Base-by-base conservation (phyloP, 164 flowering plant genomes). In the Vitis amurensis region DNA sequence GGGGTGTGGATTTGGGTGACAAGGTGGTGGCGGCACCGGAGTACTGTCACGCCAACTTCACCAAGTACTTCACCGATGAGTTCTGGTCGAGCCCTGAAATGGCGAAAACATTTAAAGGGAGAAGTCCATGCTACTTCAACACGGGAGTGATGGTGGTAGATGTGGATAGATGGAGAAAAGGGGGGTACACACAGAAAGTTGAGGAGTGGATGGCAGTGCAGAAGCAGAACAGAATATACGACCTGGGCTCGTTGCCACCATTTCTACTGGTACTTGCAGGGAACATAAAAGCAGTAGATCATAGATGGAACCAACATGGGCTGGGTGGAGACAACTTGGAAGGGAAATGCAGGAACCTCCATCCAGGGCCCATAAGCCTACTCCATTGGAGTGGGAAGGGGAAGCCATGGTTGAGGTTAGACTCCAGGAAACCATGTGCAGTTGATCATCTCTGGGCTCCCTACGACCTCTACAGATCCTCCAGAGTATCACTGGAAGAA, bases 71-170 rank as follows among this genome's bases (percentile, higher is more conserved):
- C 88, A 84, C 82, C 0, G 72, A 75, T 0, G 66, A 57, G 0
- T 91, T 91, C 44, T 91, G 96, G 96, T 66, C 80, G 0, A 88
- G 83, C 70, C 73, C 74, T 0, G 73, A 7, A 1, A n/a, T 91
- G 52, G 50, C 80, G 1, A 58, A 17, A 7, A 77, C 88, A 10
- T 89, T 89, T 16, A 29, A 71, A 14, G 87, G 91, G 12, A 68
- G 86, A 66, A 84, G 61, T 13, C 85, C 91, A 8, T 88, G 92
- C 73, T 90, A 89, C 55, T 88, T 86, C 79, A 88, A 88, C 79
- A 88, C 92, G 6, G 90, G 92, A 2, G 91, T 89, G 37, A 86
- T 91, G 93, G 89, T 87, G 63, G 62, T 91, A 65, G 89, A 85
- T 31, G 75, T 89, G 55, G 84, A 78, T 1, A 82, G 80, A 64